Base-by-base conservation (phyloP, 257 asterid genomes). In the Gentiana dahurica region DNA sequence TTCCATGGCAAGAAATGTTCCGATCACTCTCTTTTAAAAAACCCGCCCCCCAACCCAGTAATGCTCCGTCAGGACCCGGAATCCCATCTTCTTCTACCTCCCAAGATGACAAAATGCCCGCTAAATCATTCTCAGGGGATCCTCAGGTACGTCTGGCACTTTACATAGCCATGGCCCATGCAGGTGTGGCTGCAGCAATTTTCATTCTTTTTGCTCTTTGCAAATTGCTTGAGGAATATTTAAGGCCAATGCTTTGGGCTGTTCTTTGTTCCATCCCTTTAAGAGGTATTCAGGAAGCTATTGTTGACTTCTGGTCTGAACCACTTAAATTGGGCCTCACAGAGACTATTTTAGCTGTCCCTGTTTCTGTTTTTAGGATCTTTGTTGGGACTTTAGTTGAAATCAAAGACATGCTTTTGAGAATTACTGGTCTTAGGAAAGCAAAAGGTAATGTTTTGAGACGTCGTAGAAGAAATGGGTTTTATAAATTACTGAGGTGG, bases 101-200 rank as follows among this genome's bases (percentile, higher is more conserved):
- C 39, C 66, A 62, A 4, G 71, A 60, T 9, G 52, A 34, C 32
- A 58, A 55, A 4, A 68, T 53, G 6, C 41, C 9, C 13, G 49
- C 33, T 36, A 65, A 36, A 36, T 70, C 89, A 53, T 64, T 76
- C 59, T 77, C 85, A 49, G 54, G 58, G 49, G 97, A 92, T 34
- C 89, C 95, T 9, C 97, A 92, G 97, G 95, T 88, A 58, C 82
- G 99, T 62, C 83, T 92, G 34, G 94, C 99, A 38, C 78, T 92
- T 61, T 92, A 81, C 79, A 92, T 88, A 76, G 80, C 99, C 73
- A 85, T 92, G 97, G 99, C 99, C 24, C 97, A 92, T 67, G 95
- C 89, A 8, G 95, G 94, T 3, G 70, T 92, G 12, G 95, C 85
- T 15, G 73, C 88, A 68, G 60, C 81, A 11, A 59, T 88, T 38